These are phyloP conservation scores for Pichiaceae sp. DNA, from an alignment of 1,139 yeast genomes.

Conservation along the genomic window DNA sequence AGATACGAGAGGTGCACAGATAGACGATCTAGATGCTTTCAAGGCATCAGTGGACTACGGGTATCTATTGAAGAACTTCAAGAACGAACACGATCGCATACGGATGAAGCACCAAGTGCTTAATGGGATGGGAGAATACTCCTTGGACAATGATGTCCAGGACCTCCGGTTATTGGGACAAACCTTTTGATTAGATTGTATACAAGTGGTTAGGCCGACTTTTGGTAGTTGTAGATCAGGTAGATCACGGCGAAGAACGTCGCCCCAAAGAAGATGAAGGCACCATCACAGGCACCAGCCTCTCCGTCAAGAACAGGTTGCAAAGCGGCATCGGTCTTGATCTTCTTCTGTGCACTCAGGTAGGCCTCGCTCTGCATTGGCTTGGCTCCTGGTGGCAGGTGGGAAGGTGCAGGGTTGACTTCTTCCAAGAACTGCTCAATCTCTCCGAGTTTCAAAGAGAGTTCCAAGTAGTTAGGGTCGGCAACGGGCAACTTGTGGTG, in stretches of 20 bases:
- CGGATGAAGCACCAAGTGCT: conserved; percentile 6
- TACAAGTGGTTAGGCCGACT: neutral
- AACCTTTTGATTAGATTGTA: neutral
- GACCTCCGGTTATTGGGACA: neutral
- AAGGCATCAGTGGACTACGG: conserved; percentile 9
- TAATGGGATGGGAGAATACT: conserved; percentile 7
- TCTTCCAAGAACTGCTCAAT: conserved; percentile 78
- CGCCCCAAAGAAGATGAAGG: conserved; percentile 12
- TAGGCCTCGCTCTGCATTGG: conserved; percentile 32
- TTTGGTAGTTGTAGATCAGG: conserved; percentile 4
- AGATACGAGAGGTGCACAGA: conserved; percentile 7
- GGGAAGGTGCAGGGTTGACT: conserved; percentile 46
- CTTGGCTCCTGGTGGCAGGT: conserved; percentile 35
- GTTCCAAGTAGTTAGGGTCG: conserved; percentile 81
- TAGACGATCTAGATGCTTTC: conserved; percentile 4
- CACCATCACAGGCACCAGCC: conserved; percentile 7
- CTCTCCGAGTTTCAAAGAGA: conserved; percentile 82
- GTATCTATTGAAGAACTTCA: conserved; percentile 5
- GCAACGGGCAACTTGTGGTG: conserved; percentile 70
- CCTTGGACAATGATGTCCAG: conserved; percentile 4
- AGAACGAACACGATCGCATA: conserved; percentile 6
- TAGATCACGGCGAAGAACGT: conserved; percentile 11
- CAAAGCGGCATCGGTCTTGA: conserved; percentile 13
- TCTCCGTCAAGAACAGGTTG: conserved; percentile 12
- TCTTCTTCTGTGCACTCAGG: conserved; percentile 26